phyloP scores from a whole-genome alignment of 495 filamentous ascomycete species.

The Aspergillus taichungensis region DNA sequence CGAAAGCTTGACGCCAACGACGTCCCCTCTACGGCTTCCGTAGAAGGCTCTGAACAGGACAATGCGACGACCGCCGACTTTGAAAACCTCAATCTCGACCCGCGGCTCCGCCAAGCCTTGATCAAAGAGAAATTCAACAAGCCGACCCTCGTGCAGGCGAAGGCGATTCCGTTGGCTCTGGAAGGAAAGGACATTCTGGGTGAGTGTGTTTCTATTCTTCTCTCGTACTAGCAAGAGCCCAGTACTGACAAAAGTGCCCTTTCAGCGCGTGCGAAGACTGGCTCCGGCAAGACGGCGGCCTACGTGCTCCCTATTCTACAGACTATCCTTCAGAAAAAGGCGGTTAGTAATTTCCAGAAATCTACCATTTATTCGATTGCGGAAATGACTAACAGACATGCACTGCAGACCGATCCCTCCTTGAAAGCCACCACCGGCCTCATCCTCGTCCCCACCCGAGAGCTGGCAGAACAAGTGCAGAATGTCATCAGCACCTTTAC shows the following conservation, averaged over 20 bases:
- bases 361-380: background rate
- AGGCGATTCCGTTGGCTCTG: conserved; percentile 83
- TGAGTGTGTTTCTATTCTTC: conserved; percentile 13
- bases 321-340: conserved; percentile 66
- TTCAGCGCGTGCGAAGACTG: conserved; percentile 75
- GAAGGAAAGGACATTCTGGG: conserved; percentile 84
- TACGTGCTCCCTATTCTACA: conserved; percentile 89
- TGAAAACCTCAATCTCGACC: conserved; percentile 61
- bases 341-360: conserved; percentile 36
- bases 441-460: conserved; percentile 87
- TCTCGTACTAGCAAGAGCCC: background rate
- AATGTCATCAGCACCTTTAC: conserved; percentile 64
- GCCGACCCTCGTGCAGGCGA: conserved; percentile 78
- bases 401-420: conserved; percentile 26
- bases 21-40: conserved; percentile 38
- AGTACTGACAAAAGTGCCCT: conserved; percentile 14
- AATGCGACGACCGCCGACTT: conserved; percentile 23
- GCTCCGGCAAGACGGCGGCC: conserved; percentile 93
- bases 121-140: conserved; percentile 73
- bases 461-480: conserved; percentile 84
- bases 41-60: conserved; percentile 14
- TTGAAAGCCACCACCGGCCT: conserved; percentile 54
- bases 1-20: conserved; percentile 55
- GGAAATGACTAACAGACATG: background rate
- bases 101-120: conserved; percentile 77